Evolutionary conservation across 2,329 filamentous ascomycete species (phyloP), one percentile per base, ranked within the genome.

Genomic region (Aspergillus vadensis): DNA sequence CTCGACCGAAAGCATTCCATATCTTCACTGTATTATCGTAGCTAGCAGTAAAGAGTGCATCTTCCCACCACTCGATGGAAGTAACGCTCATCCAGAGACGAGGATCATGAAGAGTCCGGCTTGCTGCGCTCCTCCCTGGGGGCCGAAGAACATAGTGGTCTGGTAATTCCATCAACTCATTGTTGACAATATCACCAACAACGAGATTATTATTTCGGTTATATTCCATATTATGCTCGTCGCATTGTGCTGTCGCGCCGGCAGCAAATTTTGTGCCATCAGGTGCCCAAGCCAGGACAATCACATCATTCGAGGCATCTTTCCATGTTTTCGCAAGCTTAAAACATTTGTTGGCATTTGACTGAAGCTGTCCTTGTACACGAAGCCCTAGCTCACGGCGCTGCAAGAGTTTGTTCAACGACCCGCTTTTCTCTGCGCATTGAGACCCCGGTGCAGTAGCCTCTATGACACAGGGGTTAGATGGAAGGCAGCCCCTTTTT

Each of bases 201-300:
- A 88, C 67, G 1, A 88, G 73, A 64, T 88, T 88, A 60, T 85
- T 83, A 0, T 79, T 76, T 41, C 82, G 75, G 60, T 88, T 88
- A 67, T 88, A 88, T 43, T 85, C 81, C 80, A 85, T 84, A n/a
- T 81, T 84, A 49, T 80, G 74, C 3, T 77, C 70, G 64, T 87
- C 85, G 3, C 80, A 80, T 5, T 85, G 80, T 30, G 85, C 82
- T 5, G 84, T 81, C 4, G 85, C 82, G 2, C 85, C 86, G 9
- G 82, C 84, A 27, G 82, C 84, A 66, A 88, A 88, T 3, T 67
- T 74, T 2, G 78, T 77, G 2, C 84, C 82, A 69, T 85, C 77
- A 2, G 80, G 77, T 2, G 82, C 80, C 86, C 86, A 88, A 14
- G 83, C 80, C 3, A 87, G 72, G 9, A 79, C 78, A 36, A 83